Conservation (phyloP, 176 grass and related monocot genomes). For the Hordeum vulgare region MorexV3_pseudomolecules_assembly NC_058518.1:413183241-413183740, state of each 20-base stretch:
- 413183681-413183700: background rate
- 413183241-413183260: conserved; percentile 46
- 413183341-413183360: background rate
- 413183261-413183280: conserved; percentile 50
- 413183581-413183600: conserved; percentile 50
- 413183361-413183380: background rate
- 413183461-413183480: conserved; percentile 44
- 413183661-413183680: background rate
- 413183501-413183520: conserved; percentile 53
- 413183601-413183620: conserved; percentile 43
- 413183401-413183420: background rate
- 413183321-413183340: background rate
- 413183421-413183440: conserved; percentile 47
- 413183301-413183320: conserved; percentile 52
- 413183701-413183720: background rate
- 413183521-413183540: conserved; percentile 73
- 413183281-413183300: conserved; percentile 48
- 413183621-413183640: background rate
- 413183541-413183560: conserved; percentile 70
- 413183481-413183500: conserved; percentile 67
- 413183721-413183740: no score
- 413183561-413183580: conserved; percentile 59
- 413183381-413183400: background rate
- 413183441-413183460: conserved; percentile 59
- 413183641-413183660: background rate